phyloP scores from a whole-genome alignment of 164 flowering plant genomes.

The Litsea cubeba region DNA sequence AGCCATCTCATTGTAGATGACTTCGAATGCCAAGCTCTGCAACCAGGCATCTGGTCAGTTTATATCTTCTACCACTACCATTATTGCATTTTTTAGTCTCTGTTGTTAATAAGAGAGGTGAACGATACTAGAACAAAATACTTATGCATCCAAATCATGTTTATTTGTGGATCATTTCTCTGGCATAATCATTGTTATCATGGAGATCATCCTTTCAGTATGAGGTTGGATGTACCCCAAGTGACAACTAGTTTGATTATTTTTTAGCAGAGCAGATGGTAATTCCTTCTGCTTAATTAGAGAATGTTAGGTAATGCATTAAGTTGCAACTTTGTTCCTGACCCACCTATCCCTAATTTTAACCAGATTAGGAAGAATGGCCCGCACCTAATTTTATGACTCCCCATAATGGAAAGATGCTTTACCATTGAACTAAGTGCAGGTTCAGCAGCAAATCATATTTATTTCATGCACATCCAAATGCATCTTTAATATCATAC shows the following conservation, averaged over 20 bases:
- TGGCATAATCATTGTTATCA: neutral
- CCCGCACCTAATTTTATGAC: too few species aligned
- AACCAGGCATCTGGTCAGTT: conserved; percentile 81
- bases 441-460: too few species aligned
- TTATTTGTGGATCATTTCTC: neutral
- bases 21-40: conserved; percentile 71
- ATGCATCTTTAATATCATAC: too few species aligned
- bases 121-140: neutral
- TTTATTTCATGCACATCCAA: too few species aligned
- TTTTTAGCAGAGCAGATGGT: neutral
- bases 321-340: too few species aligned
- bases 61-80: neutral
- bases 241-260: neutral
- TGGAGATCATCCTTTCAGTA: neutral
- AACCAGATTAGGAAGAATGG: too few species aligned
- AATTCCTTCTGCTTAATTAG: too few species aligned
- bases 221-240: neutral
- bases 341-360: too few species aligned
- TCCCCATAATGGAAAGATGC: too few species aligned
- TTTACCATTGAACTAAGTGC: too few species aligned
- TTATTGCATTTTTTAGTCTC: neutral
- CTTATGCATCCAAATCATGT: neutral
- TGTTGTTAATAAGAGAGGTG: neutral
- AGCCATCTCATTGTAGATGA: conserved; percentile 53
- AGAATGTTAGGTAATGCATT: too few species aligned